These are phyloP conservation scores for Tephrocybe sp. DNA, from an alignment of 768 basidiomycete species.

Conservation along the genomic window DNA sequence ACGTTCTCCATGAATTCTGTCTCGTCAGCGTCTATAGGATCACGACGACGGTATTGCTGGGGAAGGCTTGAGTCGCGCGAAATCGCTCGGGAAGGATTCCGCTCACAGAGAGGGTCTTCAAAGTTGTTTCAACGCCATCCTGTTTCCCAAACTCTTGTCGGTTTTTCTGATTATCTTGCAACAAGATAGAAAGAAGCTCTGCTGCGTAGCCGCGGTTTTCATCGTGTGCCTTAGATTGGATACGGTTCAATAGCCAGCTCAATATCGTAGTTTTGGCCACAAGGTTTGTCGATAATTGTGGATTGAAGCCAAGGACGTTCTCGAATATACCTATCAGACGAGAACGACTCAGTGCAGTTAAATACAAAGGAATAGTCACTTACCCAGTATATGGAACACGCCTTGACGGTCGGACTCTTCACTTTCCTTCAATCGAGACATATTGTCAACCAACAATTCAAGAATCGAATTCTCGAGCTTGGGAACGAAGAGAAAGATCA, in stretches of 20 bases:
- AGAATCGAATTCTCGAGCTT: conserved; percentile 83
- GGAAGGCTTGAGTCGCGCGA: conserved; percentile 8
- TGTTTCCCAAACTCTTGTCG: conserved; percentile 66
- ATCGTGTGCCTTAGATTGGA: conserved; percentile 72
- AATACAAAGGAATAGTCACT: too few relatives aligned
- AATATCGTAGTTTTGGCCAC: conserved; percentile 76
- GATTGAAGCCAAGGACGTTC: conserved; percentile 86
- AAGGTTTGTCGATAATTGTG: conserved; percentile 67
- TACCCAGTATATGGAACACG: conserved; percentile 90
- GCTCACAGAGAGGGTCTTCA: conserved; percentile 82
- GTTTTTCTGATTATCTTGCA: conserved; percentile 74
- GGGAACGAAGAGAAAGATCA: neutral
- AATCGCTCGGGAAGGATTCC: conserved; percentile 8
- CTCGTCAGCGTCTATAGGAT: conserved; percentile 88
- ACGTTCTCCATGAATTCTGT: conserved; percentile 98
- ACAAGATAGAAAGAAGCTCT: conserved; percentile 87
- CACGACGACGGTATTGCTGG: conserved; percentile 84
- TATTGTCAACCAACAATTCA: conserved; percentile 88
- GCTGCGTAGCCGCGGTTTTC: conserved; percentile 94
- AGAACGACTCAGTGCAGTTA: too few relatives aligned
- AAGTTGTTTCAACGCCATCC: conserved; percentile 75
- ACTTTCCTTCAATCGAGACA: conserved; percentile 82
- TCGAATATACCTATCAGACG: conserved; percentile 76
- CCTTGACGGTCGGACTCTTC: conserved; percentile 93
- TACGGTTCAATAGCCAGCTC: conserved; percentile 76